Base-by-base conservation (phyloP, 2,329 filamentous ascomycete species). In the Delphinella strobiligena region DNA sequence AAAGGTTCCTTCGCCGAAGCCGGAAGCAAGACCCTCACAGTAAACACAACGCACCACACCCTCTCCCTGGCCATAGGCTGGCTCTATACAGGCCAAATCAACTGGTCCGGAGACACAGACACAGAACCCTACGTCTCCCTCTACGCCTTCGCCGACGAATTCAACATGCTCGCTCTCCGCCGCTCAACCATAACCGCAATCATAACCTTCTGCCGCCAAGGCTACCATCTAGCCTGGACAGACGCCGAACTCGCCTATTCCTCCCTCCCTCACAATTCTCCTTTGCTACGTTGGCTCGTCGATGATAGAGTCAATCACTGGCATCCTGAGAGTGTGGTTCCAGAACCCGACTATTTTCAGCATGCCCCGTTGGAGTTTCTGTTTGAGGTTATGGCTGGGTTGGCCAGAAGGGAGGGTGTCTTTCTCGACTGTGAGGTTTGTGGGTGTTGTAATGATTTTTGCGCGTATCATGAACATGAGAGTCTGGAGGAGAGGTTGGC, bases 101-200 rank as follows among this genome's bases (percentile, higher is more conserved):
- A 2, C 5, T 39, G 37, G 37, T n/a, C n/a, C n/a, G n/a, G n/a
- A n/a, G n/a, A n/a, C n/a, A n/a, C n/a, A n/a, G 19, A 39, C n/a
- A n/a, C n/a, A n/a, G n/a, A n/a, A 8, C 19, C 33, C 16, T 33
- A 33, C 16, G 12, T 40, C 3, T 29, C 12, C 12, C 16, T 35
- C 4, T 40, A 40, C 24, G 31, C 31, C 4, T 40, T 40, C 10
- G 38, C 38, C 4, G 38, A 40, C 14, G 17, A 30, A 2, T 12
- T 12, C 2, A 31, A 40, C 3, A 35, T 35, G 2, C 10, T 40
- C 8, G 38, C 38, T 16, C 17, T 40, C 4, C 38, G 38, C 24
- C 31, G 38, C 14, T 10, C 16, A 14, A 40, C 35, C 24, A 18
- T 35, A 19, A 30, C 32, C 3, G 32, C 17, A 11, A n/a, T 22